Base-by-base conservation (phyloP, 768 basidiomycete genomes). In the Rhizopogon sp. region DNA sequence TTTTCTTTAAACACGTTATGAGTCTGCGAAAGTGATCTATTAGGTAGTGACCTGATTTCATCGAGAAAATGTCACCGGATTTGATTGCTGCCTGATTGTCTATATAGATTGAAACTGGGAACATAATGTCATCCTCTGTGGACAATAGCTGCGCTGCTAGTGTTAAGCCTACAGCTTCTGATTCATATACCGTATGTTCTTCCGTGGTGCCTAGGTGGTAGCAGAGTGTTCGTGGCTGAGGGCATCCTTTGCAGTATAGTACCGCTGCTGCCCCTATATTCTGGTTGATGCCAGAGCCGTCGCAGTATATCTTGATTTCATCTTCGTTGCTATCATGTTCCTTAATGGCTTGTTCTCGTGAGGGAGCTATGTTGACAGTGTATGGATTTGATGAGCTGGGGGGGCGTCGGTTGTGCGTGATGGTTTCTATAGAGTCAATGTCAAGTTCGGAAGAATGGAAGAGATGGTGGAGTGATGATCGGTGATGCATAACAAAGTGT, bases 161-260 rank as follows among this genome's bases (percentile, higher is more conserved):
- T 0, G 55, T 50, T 3, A 54, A 55, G 0, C 58, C 61, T 0
- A 58, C 43, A 1, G 47, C 57, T 43, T 63, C 60, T 4, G 54
- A 57, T 41, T 64, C 62, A 31, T 49, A 65, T 1, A 62, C 58
- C 0, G 56, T 66, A 54, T 65, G 64, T 37, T 62, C 42, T 0
- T 17, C 37, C 3, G n/a, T 40, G 10, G n/a, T 5, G 0, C 63
- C 63, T 1, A 64, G 46, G 40, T 58, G 50, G 46, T 39, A 57
- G 14, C 43, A 25, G 8, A 60, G n/a, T 5, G n/a, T 46, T 16
- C 49, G 31, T 11, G 16, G 31, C 22, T 47, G 37, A 1, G 39
- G 39, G 0, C 42, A 14, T 6, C 37, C 45, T 14, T 29, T 28
- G 13, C 37, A 33, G 3, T 47, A 17, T 0, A 62, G 51, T 0